Base-by-base conservation (phyloP, 164 flowering plant species). In the Cinnamomum chago region DNA sequence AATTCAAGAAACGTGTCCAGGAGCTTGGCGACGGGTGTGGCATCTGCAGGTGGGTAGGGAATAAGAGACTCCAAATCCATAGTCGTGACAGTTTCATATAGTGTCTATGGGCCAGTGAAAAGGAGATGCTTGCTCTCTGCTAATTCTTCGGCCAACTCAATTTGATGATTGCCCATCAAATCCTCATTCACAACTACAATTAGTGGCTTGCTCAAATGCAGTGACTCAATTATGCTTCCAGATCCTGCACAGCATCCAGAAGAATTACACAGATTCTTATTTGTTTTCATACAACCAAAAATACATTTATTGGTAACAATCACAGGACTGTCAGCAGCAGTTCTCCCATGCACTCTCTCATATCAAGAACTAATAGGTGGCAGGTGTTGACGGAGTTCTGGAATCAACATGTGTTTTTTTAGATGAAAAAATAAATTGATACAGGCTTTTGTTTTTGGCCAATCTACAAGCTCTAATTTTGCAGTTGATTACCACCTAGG, bases 121-220 rank as follows among this genome's bases (percentile, higher is more conserved):
- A 87, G 83, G 68, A 95, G 83, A 86, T 94, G 97, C 79, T 87
- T 90, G 81, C 98, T 87, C 72, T 88, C 92, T 50, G 97, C 98
- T 71, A 95, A 84, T 85, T 95, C 99, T 81, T 95, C 98, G 15
- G 99, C 97, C 51, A 95, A 79, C 82, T 95, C 99, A 72, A 88
- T 83, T 78, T 95, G 99, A 83, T 95, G 99, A 77, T 95, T 94
- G 84, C 94, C 98, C 99, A 95, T 95, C 81, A 95, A 83, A 88
- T 92, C 97, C 86, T 93, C 97, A 71, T 95, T 95, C 73, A 94
- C 99, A 67, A 92, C 97, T 17, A 94, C 99, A 64, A 95, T 91
- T 50, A 95, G 79, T 64, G 99, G 97, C 72, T 90, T 95, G 12
- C 87, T 80, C 28, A 92, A 82, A 72, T 83, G 80, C 73, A 95